A percentile compares a stretch with the other conserved stretches of the same genome.
Conservation (phyloP, 768 basidiomycete species). For the Kondoa malvinella region DNA sequence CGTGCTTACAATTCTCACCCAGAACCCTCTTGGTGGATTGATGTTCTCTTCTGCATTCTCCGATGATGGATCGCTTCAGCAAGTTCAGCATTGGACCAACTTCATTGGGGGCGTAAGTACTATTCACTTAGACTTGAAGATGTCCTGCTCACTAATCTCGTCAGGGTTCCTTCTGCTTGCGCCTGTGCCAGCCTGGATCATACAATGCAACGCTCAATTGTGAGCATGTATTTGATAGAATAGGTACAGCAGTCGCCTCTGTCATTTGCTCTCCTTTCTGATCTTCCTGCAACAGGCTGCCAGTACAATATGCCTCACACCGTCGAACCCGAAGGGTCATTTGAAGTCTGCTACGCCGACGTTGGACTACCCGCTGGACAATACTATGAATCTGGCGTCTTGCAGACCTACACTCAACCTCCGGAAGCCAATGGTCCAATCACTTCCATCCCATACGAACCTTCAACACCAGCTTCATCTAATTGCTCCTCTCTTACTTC, state of each 20-base stretch:
- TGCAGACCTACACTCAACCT: not conserved
- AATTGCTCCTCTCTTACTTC: not conserved
- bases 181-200: conserved; percentile 24
- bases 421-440: not conserved
- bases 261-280: too few relatives aligned
- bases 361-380: not conserved
- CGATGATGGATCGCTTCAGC: conserved; percentile 35
- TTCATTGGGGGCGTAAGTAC: too few relatives aligned
- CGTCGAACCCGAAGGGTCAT: too few relatives aligned
- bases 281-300: conserved; percentile 48
- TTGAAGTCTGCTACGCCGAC: not conserved
- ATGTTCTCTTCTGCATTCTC: conserved; percentile 53
- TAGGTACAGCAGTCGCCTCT: too few relatives aligned
- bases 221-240: too few relatives aligned
- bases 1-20: too few relatives aligned
- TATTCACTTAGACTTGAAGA: too few relatives aligned
- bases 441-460: not conserved
- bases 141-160: too few relatives aligned
- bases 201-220: not conserved
- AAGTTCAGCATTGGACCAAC: conserved; percentile 52
- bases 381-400: not conserved
- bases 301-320: conserved; percentile 36
- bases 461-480: not conserved
- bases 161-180: conserved; percentile 30
- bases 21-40: conserved; percentile 44